Conservation (phyloP, 306 rosid genomes). For the Abrus precatorius region DNA sequence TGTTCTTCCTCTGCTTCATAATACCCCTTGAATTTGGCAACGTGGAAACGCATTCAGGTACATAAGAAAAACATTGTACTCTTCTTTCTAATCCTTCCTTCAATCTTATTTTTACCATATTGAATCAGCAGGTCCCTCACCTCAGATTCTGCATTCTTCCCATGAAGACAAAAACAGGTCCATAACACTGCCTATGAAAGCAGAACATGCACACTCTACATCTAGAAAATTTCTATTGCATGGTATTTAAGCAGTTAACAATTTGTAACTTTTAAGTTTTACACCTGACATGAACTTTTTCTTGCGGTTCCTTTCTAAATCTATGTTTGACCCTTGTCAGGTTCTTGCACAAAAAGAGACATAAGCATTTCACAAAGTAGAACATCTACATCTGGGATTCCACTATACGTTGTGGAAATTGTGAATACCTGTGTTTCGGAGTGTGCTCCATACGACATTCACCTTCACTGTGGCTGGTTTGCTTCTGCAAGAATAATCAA, state of each 20-base stretch:
- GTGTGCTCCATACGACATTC: slow-evolving; percentile 68
- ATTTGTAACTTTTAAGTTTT: background rate
- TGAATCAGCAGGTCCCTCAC: slow-evolving; percentile 44
- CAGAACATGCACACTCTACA: slow-evolving; percentile 44
- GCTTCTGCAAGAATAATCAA: slow-evolving; percentile 71
- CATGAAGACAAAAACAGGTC: slow-evolving; percentile 53
- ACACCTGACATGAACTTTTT: background rate
- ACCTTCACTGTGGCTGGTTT: slow-evolving; percentile 82
- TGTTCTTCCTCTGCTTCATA: slow-evolving; percentile 52
- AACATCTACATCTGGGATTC: slow-evolving; percentile 65
- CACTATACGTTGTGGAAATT: slow-evolving; percentile 68
- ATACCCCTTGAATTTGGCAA: slow-evolving; percentile 45
- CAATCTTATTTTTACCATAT: background rate
- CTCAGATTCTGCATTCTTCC: slow-evolving; percentile 43
- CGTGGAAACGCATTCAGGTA: slow-evolving; percentile 58
- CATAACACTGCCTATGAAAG: slow-evolving; percentile 33
- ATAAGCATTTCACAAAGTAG: slow-evolving; percentile 73
- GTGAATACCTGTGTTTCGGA: slow-evolving; percentile 71
- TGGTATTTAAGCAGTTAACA: slow-evolving; percentile 52
- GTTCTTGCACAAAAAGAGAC: slow-evolving; percentile 63
- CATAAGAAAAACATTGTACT: background rate
- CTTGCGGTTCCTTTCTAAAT: background rate
- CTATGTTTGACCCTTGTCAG: slow-evolving; percentile 42
- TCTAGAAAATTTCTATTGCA: slow-evolving; percentile 51
- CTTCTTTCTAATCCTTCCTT: background rate